phyloP scores from a whole-genome alignment of 1,284 basidiomycete genomes.

The Abortiporus biennis region DNA sequence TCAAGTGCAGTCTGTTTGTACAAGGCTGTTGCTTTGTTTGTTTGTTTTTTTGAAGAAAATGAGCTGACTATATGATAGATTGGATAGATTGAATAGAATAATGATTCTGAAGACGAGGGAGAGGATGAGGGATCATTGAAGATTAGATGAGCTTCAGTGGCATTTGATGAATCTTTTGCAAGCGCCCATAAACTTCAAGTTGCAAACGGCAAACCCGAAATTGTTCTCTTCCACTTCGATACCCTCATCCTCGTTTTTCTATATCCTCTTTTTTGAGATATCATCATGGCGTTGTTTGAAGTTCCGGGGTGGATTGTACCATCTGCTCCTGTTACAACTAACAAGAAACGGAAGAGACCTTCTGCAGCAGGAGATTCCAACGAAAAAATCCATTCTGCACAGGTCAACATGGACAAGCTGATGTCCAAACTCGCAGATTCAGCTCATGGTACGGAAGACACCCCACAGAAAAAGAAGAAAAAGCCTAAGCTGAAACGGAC shows the following conservation, averaged over 20 bases:
- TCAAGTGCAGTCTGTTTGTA: too few relatives aligned
- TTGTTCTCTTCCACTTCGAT: too few relatives aligned
- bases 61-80: too few relatives aligned
- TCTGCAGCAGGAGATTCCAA: slow-evolving; percentile 17
- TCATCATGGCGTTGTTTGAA: slow-evolving; percentile 52
- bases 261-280: not conserved
- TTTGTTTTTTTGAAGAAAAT: too few relatives aligned
- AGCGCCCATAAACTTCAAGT: too few relatives aligned
- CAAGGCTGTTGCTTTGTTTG: too few relatives aligned
- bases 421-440: slow-evolving; percentile 51
- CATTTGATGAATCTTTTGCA: too few relatives aligned
- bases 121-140: too few relatives aligned
- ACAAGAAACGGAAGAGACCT: slow-evolving; percentile 67
- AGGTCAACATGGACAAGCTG: slow-evolving; percentile 75
- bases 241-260: not conserved
- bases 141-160: too few relatives aligned
- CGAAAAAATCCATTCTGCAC: slow-evolving; percentile 39
- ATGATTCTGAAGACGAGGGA: too few relatives aligned
- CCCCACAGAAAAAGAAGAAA: slow-evolving; percentile 14
- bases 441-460: slow-evolving; percentile 7
- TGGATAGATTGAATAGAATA: too few relatives aligned
- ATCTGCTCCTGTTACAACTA: slow-evolving; percentile 33
- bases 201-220: too few relatives aligned
- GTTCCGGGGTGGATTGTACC: slow-evolving; percentile 69
- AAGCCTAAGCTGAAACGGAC: slow-evolving; percentile 10